Evolutionary conservation across 495 filamentous ascomycete genomes (phyloP).

Genomic region (Thermothielavioides terrestris): DNA sequence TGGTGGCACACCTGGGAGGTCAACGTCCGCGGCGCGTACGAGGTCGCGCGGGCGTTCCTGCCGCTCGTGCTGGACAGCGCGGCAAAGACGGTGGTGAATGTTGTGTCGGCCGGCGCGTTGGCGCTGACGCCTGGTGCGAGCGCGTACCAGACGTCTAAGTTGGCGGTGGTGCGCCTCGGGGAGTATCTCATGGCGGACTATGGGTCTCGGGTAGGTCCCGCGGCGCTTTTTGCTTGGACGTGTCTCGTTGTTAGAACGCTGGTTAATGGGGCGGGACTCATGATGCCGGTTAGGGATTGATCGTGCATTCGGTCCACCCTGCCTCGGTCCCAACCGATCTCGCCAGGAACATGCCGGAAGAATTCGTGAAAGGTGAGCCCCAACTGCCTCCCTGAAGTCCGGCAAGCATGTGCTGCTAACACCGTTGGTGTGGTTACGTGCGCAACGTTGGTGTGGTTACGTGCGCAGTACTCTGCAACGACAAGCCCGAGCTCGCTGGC

Average conservation of each 20-base stretch:
- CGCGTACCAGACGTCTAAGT: constrained; percentile 32
- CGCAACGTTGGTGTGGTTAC: no score
- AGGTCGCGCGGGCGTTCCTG: constrained; percentile 33
- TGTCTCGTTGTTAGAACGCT: no score
- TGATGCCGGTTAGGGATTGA: constrained; percentile 36
- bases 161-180: constrained; percentile 30
- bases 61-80: constrained; percentile 30
- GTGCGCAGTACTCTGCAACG: constrained; percentile 7
- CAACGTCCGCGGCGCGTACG: constrained; percentile 36
- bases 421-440: no score
- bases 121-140: constrained; percentile 12
- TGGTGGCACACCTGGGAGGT: constrained; percentile 23
- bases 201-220: not conserved
- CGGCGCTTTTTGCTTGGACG: not conserved
- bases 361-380: constrained; percentile 8
- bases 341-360: constrained; percentile 15
- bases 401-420: no score
- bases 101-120: constrained; percentile 28
- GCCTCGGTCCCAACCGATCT: constrained; percentile 37
- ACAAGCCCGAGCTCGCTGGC: constrained; percentile 36
- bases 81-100: constrained; percentile 30
- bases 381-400: not conserved
- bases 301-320: constrained; percentile 34
- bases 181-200: constrained; percentile 37
- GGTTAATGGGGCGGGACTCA: no score